Conservation (phyloP, 2,329 filamentous ascomycete genomes). For the Emmonsia crescens region DNA sequence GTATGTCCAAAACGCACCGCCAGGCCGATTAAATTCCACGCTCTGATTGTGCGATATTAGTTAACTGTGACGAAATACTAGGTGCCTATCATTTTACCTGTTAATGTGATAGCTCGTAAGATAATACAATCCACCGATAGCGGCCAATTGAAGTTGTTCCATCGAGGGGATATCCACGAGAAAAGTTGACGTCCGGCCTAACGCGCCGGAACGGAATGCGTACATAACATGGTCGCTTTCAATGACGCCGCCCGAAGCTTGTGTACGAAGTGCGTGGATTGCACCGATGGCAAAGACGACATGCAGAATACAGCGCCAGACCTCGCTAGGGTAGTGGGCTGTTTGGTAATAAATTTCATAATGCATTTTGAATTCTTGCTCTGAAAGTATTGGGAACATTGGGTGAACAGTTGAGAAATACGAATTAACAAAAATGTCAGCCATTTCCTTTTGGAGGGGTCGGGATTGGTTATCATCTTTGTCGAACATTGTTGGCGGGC, state of each 20-base stretch:
- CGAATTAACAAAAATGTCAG: constrained; percentile 23
- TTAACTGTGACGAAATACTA: not conserved
- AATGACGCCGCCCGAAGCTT: constrained; percentile 18
- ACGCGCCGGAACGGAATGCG: constrained; percentile 24
- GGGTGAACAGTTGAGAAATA: constrained; percentile 31
- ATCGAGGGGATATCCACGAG: constrained; percentile 25
- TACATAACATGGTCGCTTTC: constrained; percentile 28
- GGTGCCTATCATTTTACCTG: constrained; percentile 21
- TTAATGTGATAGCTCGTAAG: constrained; percentile 30
- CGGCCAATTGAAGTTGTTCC: constrained; percentile 27
- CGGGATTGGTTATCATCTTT: constrained; percentile 23
- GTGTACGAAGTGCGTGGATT: constrained; percentile 22
- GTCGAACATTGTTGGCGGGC: constrained; percentile 12
- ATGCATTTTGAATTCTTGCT: constrained; percentile 20
- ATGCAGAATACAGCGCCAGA: constrained; percentile 31
- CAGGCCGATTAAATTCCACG: constrained; percentile 28
- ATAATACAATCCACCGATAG: constrained; percentile 30
- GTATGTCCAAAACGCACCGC: constrained; percentile 26
- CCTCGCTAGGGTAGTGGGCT: constrained; percentile 11
- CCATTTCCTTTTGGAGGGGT: constrained; percentile 22
- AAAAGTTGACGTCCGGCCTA: constrained; percentile 19
- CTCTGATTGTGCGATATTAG: constrained; percentile 16
- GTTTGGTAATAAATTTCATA: constrained; percentile 21
- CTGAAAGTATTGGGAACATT: constrained; percentile 30
- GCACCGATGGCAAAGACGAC: constrained; percentile 33